Conservation (phyloP, 805 yeast genomes). For the Lipomyces yamadae region DNA sequence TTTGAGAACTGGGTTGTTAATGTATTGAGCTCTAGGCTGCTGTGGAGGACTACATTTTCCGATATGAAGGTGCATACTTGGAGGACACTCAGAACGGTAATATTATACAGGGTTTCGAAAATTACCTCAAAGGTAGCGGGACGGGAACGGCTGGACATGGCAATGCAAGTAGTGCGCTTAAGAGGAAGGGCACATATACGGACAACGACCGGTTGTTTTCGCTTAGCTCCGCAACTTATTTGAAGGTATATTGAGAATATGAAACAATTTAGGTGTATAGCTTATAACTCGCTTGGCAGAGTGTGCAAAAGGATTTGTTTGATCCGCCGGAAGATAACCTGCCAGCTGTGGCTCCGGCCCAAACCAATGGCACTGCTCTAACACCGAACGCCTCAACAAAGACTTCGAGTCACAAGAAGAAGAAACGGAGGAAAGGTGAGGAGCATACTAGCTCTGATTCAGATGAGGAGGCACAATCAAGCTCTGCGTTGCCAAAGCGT, state of each 20-base stretch:
- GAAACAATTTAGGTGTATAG: neutral
- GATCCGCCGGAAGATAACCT: constrained; percentile 21
- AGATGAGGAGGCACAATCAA: constrained; percentile 17
- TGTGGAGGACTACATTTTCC: constrained; percentile 79
- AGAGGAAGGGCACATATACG: constrained; percentile 22
- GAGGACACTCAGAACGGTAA: constrained; percentile 74
- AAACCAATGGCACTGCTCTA: neutral
- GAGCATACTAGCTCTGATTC: constrained; percentile 28
- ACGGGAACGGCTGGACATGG: constrained; percentile 31
- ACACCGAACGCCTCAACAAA: constrained; percentile 6
- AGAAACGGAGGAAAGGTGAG: constrained; percentile 33
- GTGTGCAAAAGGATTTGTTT: constrained; percentile 27
- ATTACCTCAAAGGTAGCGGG: constrained; percentile 59
- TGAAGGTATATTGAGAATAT: constrained; percentile 18
- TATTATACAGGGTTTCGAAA: constrained; percentile 90
- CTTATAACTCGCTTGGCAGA: constrained; percentile 9
- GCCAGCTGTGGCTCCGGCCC: neutral
- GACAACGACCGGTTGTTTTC: constrained; percentile 39
- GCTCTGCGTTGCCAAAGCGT: constrained; percentile 26
- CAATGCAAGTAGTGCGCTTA: constrained; percentile 11
- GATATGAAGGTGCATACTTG: constrained; percentile 76
- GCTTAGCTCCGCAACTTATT: constrained; percentile 37
- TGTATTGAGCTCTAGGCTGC: neutral
- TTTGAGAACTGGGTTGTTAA: neutral
- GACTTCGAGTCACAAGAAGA: constrained; percentile 22